phyloP scores from a whole-genome alignment of 1,284 basidiomycete genomes.

The Apiotrichum laibachii region DNA sequence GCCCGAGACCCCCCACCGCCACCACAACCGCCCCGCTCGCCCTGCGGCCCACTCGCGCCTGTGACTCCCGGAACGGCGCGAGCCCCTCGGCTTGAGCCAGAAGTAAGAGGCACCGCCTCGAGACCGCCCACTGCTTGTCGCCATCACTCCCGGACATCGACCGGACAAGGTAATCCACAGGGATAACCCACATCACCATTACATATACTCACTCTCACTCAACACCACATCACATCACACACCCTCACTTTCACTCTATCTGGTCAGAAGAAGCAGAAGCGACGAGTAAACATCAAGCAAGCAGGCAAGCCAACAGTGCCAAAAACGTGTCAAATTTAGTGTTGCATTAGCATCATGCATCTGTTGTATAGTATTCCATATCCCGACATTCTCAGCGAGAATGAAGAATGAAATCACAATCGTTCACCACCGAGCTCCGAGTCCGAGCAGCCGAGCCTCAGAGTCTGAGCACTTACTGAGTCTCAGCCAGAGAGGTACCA shows the following conservation, averaged over 20 bases:
- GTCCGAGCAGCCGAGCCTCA: too few species aligned
- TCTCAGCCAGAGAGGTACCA: too few species aligned
- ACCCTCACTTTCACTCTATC: neutral
- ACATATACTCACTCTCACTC: neutral
- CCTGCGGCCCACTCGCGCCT: constrained; percentile 1
- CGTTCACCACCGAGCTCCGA: too few species aligned
- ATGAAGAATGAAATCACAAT: neutral
- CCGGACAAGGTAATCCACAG: too few species aligned
- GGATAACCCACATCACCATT: too few species aligned
- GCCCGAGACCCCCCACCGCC: neutral
- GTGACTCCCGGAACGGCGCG: neutral
- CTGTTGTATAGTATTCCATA: constrained; percentile 12
- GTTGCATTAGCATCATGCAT: constrained; percentile 12
- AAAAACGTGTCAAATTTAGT: constrained; percentile 3
- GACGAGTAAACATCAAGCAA: neutral
- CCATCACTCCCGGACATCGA: too few species aligned
- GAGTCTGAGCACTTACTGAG: too few species aligned
- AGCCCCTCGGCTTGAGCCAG: too few species aligned
- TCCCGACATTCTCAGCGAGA: neutral
- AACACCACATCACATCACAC: neutral
- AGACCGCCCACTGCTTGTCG: too few species aligned
- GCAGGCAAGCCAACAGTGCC: neutral
- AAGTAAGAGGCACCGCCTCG: too few species aligned
- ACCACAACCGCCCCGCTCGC: neutral
- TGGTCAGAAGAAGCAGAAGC: neutral